Conservation (phyloP, 495 filamentous ascomycete genomes). For the Penicillium subrubescens region DNA sequence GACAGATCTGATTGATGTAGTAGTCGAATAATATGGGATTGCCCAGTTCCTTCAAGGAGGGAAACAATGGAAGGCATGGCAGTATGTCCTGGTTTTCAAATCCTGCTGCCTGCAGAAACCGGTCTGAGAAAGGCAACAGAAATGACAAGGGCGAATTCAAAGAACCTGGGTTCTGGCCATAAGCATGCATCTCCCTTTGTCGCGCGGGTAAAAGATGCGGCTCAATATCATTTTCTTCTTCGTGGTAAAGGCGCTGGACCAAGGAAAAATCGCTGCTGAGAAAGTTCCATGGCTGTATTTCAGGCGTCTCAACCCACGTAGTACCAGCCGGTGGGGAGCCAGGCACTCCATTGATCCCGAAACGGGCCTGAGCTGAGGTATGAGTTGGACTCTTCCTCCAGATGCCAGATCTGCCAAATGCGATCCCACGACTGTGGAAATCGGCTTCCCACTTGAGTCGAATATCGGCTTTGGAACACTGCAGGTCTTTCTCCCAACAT, state of each 20-base stretch:
- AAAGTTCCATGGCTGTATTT: not conserved
- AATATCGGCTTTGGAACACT: not conserved
- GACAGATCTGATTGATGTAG: conserved; percentile 15
- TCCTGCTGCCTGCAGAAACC: not conserved
- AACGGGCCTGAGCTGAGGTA: not conserved
- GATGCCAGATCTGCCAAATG: not conserved
- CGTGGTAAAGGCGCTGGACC: not conserved
- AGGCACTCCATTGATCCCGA: not conserved
- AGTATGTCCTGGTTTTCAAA: not conserved
- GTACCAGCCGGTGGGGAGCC: not conserved
- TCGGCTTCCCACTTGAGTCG: not conserved
- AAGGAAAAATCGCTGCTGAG: not conserved
- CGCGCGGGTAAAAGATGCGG: not conserved
- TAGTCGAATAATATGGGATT: conserved; percentile 14
- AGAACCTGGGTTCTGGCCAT: not conserved
- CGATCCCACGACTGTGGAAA: not conserved
- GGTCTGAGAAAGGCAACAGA: not conserved
- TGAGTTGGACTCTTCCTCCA: not conserved
- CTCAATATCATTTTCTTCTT: not conserved
- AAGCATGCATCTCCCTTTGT: not conserved
- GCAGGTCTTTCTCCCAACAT: conserved; percentile 14
- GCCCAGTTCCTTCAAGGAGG: not conserved
- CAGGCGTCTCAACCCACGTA: not conserved
- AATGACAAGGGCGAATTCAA: not conserved
- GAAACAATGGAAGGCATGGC: not conserved